Conservation (phyloP, 1,284 basidiomycete genomes). For the Fomitopsis schrenkii region DNA sequence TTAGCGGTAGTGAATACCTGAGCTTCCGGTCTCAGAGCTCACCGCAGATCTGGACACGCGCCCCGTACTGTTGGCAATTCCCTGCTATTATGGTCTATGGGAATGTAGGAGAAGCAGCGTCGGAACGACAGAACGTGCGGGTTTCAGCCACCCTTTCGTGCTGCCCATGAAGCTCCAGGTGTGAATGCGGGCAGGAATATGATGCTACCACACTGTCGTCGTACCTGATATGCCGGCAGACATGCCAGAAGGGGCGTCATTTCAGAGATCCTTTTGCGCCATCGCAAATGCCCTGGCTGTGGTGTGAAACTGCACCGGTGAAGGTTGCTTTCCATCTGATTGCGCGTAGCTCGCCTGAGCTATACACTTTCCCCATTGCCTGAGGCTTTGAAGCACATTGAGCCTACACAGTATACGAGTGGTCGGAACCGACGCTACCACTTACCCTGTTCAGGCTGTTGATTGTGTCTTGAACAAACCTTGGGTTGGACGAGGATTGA, state of each 20-base stretch:
- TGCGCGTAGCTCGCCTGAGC: background rate
- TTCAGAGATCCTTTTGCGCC: background rate
- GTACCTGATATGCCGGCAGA: background rate
- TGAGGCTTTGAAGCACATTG: background rate
- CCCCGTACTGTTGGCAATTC: background rate
- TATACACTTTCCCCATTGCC: background rate
- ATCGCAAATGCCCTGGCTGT: background rate
- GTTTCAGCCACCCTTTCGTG: background rate
- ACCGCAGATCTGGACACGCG: background rate
- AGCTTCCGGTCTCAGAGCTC: background rate
- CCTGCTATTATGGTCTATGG: background rate
- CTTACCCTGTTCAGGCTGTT: background rate
- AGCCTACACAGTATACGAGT: background rate
- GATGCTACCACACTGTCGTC: background rate
- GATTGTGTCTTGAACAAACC: background rate
- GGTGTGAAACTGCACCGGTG: background rate
- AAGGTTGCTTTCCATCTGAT: background rate
- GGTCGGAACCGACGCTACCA: background rate
- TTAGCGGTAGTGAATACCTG: background rate
- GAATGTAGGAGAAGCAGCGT: background rate
- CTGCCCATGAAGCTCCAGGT: background rate
- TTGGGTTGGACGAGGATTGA: background rate
- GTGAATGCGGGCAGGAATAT: background rate
- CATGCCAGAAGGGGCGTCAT: background rate
- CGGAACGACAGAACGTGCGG: background rate